Percentiles rank a stretch among this genome's conserved stretches.
Conservation (phyloP, 2,329 filamentous ascomycete species). For the Alternaria alternata region DNA sequence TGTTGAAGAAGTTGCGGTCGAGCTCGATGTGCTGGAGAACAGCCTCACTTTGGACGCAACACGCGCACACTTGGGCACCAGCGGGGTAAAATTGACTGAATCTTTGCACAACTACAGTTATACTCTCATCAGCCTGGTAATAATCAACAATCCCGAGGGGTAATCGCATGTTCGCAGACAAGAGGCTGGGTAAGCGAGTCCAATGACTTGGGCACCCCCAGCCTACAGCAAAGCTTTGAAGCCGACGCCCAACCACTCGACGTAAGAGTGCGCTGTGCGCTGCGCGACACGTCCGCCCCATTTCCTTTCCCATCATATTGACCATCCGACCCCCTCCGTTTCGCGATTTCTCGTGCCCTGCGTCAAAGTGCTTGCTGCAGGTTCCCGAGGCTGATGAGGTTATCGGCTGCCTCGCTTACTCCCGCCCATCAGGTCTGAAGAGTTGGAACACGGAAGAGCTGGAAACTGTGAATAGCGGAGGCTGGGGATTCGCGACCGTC, state of each 20-base stretch:
- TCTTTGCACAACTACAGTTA: conserved; percentile 1
- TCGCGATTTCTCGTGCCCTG: conserved; percentile 19
- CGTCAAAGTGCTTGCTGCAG: conserved; percentile 23
- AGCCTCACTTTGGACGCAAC: conserved; percentile 21
- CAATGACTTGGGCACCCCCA: conserved; percentile 34
- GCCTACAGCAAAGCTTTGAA: conserved; percentile 29
- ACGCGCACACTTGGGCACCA: conserved; percentile 1
- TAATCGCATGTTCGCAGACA: conserved; percentile 28
- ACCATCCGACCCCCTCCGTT: conserved; percentile 8
- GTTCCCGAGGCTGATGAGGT: conserved; percentile 18
- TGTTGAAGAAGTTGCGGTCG: conserved; percentile 29
- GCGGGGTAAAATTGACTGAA: conserved; percentile 1
- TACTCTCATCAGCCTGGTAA: conserved; percentile 3
- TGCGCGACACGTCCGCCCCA: conserved; percentile 20
- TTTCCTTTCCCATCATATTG: conserved; percentile 16
- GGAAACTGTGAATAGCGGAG: conserved; percentile 4
- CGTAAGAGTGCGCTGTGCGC: conserved; percentile 33
- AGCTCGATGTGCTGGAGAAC: conserved; percentile 18
- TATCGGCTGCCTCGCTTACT: conserved; percentile 19
- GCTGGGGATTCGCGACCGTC: conserved; percentile 8
- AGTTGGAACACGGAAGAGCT: conserved; percentile 14
- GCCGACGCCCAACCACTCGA: conserved; percentile 38
- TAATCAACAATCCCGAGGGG: conserved; percentile 10
- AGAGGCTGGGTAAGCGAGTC: conserved; percentile 34
- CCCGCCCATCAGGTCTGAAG: conserved; percentile 12